Evolutionary conservation across 176 grass and related monocot genomes (phyloP).

Genomic region (sorghum (Sorghum bicolor)): Sorghum_bicolor_NCBIv3 NC_012873.2:10302001-10302500

Average conservation of each 20-base stretch:
- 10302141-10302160: slow-evolving; percentile 3
- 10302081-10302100: neutral
- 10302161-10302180: slow-evolving; percentile 16
- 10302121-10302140: neutral
- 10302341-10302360: neutral
- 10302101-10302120: neutral
- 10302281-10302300: slow-evolving; percentile 20
- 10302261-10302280: slow-evolving; percentile 20
- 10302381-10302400: neutral
- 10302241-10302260: slow-evolving; percentile 31
- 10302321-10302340: neutral
- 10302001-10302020: neutral
- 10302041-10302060: neutral
- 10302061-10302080: neutral
- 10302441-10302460: neutral
- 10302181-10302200: slow-evolving; percentile 22
- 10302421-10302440: neutral
- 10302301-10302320: slow-evolving; percentile 8
- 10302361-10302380: neutral
- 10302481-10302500: too few relatives aligned
- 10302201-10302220: slow-evolving; percentile 21
- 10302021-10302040: neutral
- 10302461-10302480: neutral
- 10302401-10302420: neutral
- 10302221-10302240: slow-evolving; percentile 11